phyloP scores from a whole-genome alignment of 352 stramenopile genomes.

The Phytophthora hybrid region DNA sequence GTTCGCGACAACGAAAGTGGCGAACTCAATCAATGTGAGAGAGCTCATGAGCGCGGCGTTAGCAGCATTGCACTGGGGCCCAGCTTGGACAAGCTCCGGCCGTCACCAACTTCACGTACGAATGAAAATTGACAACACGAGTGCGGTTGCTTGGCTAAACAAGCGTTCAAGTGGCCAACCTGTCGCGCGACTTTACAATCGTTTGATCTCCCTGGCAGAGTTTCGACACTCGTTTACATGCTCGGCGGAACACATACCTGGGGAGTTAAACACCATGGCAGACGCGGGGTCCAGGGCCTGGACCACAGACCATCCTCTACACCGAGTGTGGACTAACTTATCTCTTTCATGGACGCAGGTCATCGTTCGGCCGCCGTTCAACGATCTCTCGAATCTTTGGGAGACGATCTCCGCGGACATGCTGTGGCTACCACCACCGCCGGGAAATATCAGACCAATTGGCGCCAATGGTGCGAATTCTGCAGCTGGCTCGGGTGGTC shows the following conservation, averaged over 20 bases:
- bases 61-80: constrained; percentile 3
- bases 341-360: constrained; percentile 11
- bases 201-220: neutral
- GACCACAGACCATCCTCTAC: neutral
- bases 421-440: neutral
- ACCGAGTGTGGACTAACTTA: constrained; percentile 5
- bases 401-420: constrained; percentile 2
- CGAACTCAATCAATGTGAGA: constrained; percentile 8
- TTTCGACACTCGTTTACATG: neutral
- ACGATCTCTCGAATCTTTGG: constrained; percentile 19
- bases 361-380: neutral
- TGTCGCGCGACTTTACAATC: neutral
- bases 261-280: constrained; percentile 5
- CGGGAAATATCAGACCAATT: constrained; percentile 8
- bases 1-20: neutral
- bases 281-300: constrained; percentile 13
- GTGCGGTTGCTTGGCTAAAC: neutral
- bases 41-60: constrained; percentile 8
- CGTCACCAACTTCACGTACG: neutral
- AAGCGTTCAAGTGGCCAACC: neutral
- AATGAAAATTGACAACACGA: constrained; percentile 8
- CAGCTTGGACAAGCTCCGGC: neutral
- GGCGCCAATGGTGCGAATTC: constrained; percentile 17
- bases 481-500: constrained; percentile 7
- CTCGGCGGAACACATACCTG: constrained; percentile 5